Base-by-base conservation (phyloP, 148 eudicot species). In the Silene uniflora region DNA sequence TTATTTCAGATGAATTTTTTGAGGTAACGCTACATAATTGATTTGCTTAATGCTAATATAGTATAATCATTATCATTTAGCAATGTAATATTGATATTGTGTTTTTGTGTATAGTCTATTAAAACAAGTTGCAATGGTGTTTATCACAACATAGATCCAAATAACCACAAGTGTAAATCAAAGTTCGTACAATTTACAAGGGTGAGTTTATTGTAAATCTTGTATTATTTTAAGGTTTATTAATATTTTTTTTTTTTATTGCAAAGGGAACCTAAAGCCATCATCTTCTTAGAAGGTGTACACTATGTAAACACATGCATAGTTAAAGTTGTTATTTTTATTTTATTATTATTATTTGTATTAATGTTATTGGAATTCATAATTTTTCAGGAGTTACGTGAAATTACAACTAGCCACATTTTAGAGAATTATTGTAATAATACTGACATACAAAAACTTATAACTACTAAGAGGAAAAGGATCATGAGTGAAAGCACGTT, bases 1-100 rank as follows among this genome's bases (percentile, higher is more conserved):
- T 80, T 27, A 75, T 80, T 59, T 80, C 83, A 18, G 79, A 80
- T 42, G 83, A 80, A 59, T 32, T 80, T 4, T 76, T 17, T 71
- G 76, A 80, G 79, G 83, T 80, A 58, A 68, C 6, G 19, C 29
- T 21, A 10, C 7, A 22, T 35, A 67, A 46, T n/a, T 27, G 2
- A 5, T n/a, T 2, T 14, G 16, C 3, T 14, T 68, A 19, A 0
- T 7, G 14, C 8, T 29, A 19, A 35, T n/a, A 24, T 6, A 44
- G 7, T 39, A 10, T 22, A 35, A 23, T 23, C 14, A 67, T 7
- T 9, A 0, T 23, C 18, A 17, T 18, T 42, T 39, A 22, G 10
- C 21, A 8, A 1, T 19, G 8, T 44, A n/a, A 32, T 55, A 12
- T 4, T 73, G 16, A n/a, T 73, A 11, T 12, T 11, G 23, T 14